phyloP scores from a whole-genome alignment of 306 rosid genomes.

The Dalbergia cochinchinensis region DNA sequence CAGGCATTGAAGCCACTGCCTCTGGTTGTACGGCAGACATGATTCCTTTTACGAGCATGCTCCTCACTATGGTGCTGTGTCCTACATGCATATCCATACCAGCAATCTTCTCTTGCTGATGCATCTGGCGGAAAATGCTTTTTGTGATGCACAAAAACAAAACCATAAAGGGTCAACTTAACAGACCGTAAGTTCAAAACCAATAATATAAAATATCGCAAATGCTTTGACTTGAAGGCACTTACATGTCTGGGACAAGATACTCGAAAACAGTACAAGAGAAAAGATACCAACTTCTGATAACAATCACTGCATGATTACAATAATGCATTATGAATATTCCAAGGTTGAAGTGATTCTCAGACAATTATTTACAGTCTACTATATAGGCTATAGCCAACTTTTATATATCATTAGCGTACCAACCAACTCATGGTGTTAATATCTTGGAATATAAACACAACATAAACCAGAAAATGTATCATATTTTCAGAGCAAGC shows the following conservation, averaged over 20 bases:
- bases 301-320: constrained; percentile 75
- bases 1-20: constrained; percentile 57
- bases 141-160: constrained; percentile 22
- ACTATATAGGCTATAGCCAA: neutral
- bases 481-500: neutral
- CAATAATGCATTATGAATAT: constrained; percentile 33
- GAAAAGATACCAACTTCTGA: constrained; percentile 80
- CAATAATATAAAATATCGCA: neutral
- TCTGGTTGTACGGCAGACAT: constrained; percentile 85
- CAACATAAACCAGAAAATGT: constrained; percentile 8
- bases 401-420: neutral
- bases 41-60: constrained; percentile 87
- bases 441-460: constrained; percentile 20
- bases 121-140: constrained; percentile 70
- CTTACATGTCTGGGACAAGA: constrained; percentile 72
- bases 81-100: constrained; percentile 93
- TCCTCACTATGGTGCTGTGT: constrained; percentile 87
- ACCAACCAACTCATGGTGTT: constrained; percentile 12
- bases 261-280: constrained; percentile 90
- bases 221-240: constrained; percentile 41
- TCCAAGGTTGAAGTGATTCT: neutral
- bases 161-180: constrained; percentile 19
- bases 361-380: constrained; percentile 2
- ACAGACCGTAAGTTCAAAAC: neutral
- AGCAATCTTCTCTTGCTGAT: constrained; percentile 79